Base-by-base conservation (phyloP, 208 protist genomes). In the Eutreptiella sp. region DNA sequence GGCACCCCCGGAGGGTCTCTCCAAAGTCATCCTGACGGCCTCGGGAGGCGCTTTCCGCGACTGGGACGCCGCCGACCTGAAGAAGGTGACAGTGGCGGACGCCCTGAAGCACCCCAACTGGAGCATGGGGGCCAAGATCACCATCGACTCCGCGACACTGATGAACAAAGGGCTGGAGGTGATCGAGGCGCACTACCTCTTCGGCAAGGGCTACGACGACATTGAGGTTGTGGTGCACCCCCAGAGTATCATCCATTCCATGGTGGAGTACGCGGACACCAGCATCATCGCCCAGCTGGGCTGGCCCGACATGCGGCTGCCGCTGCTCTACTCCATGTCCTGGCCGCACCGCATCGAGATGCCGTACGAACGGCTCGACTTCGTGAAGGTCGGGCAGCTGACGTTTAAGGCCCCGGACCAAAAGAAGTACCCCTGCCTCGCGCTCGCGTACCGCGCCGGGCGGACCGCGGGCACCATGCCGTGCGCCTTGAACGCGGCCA, bases 171-270 rank as follows among this genome's bases (percentile, higher is more conserved):
- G 43, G 4, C 43, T 63, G 11, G 36, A 38, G 43, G 66, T 72
- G 45, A 72, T 72, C 39, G 67, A 72, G 67, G 67, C 67, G 28
- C 67, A 72, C 50, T 72, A 72, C 42, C 61, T 72, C 32, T 72
- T 68, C 38, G 67, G 67, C 23, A 28, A 23, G 4, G 46, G 1
- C 35, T 72, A 72, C 67, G 63, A 63, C 35, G 50, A 72, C 42
- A 72, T 72, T 34, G 67, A 72, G 26, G 57, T 72, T 19, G 65
- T 70, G 7, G 54, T 72, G 16, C 67, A 68, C 60, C 61, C 67
- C 4, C 67, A 72, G 60, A 57, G 41, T 52, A 72, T 72, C 53
- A 47, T 72, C 2, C 60, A 72, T 52, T 71, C 66, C 7, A 45
- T 45, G 1, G 33, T 71, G 11, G 66, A 71, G 58, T 66, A 45